Conservation (phyloP, 108 stramenopile genomes). For the Cylindrotheca closterium region DNA sequence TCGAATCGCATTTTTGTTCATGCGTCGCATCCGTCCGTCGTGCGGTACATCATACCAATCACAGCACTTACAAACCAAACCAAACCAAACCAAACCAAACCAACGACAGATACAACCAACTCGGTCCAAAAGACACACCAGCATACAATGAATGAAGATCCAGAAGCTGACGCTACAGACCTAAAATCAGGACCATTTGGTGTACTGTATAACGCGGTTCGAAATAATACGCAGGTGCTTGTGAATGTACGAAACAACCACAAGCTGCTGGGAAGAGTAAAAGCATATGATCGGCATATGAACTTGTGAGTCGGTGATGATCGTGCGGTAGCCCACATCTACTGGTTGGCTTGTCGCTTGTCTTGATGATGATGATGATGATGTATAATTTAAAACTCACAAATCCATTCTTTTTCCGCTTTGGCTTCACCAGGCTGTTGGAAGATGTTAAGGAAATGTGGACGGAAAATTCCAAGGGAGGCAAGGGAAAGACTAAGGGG, state of each 20-base stretch:
- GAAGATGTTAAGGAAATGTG: constrained; percentile 99
- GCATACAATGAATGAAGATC: constrained; percentile 6
- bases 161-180: constrained; percentile 26
- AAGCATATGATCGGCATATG: constrained; percentile 95
- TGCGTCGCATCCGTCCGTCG: no score
- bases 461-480: constrained; percentile 95
- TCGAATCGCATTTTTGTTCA: no score
- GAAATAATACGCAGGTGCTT: constrained; percentile 93
- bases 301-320: constrained; percentile 65
- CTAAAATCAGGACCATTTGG: constrained; percentile 91
- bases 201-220: constrained; percentile 91
- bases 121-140: background rate
- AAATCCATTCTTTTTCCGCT: constrained; percentile 1
- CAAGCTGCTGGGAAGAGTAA: constrained; percentile 95
- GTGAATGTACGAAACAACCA: constrained; percentile 99
- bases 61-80: no score
- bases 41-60: no score
- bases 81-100: no score
- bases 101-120: no score
- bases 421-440: constrained; percentile 68
- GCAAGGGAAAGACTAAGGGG: constrained; percentile 88
- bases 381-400: background rate
- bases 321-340: background rate
- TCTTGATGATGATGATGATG: background rate
- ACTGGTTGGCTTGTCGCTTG: background rate